Percentiles rank a stretch among this genome's conserved stretches.
phyloP scores from a whole-genome alignment of 306 rosid species.

The Erythrophleum fordii region DNA sequence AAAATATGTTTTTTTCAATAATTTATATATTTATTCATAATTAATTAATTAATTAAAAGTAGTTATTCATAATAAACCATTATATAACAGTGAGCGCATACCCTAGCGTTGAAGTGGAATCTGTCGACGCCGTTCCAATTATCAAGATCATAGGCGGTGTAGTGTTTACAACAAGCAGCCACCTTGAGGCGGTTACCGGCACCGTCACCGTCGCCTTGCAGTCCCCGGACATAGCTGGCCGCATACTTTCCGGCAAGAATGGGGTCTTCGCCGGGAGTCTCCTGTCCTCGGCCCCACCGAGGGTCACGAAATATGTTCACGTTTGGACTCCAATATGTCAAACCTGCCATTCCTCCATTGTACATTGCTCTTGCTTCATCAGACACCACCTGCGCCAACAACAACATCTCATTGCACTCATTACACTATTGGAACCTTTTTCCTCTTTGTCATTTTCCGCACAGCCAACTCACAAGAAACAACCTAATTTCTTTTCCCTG shows the following conservation, averaged over 20 bases:
- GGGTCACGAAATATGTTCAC: constrained; percentile 95
- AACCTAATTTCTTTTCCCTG: neutral
- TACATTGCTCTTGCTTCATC: constrained; percentile 98
- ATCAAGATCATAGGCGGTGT: constrained; percentile 94
- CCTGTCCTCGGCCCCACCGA: constrained; percentile 96
- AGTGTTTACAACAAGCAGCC: constrained; percentile 95
- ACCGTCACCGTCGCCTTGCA: constrained; percentile 69
- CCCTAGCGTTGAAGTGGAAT: constrained; percentile 89
- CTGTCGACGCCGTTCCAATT: constrained; percentile 88
- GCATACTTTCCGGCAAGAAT: constrained; percentile 69
- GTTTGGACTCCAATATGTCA: constrained; percentile 94
- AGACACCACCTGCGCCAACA: constrained; percentile 66
- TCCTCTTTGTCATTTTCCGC: neutral
- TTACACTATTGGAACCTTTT: neutral
- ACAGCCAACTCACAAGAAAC: neutral
- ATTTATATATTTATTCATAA: too few relatives aligned
- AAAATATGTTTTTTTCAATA: too few relatives aligned
- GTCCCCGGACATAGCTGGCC: constrained; percentile 73
- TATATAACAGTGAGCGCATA: constrained; percentile 4
- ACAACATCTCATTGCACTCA: neutral
- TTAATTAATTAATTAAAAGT: neutral
- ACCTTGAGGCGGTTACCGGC: constrained; percentile 76
- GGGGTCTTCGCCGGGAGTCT: constrained; percentile 95
- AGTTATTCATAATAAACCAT: neutral
- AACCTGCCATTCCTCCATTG: constrained; percentile 83